These are phyloP conservation scores for Leccinum subrobustum DNA, from an alignment of 1,284 basidiomycete species.

Conservation along the genomic window DNA sequence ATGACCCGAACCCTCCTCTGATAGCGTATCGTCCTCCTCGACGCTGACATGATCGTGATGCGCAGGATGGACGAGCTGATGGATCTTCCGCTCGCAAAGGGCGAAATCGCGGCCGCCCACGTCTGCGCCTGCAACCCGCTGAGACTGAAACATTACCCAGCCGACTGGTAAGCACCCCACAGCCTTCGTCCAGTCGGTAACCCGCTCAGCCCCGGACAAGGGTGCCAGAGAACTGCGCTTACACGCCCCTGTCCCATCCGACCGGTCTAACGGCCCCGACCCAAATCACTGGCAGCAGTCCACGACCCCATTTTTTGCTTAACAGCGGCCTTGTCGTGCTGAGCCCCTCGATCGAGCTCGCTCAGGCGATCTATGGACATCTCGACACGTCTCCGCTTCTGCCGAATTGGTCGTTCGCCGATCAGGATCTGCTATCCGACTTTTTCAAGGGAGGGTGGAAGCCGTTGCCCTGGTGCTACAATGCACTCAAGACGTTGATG, in stretches of 20 bases:
- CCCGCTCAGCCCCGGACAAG: conserved; percentile 40
- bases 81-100: conserved; percentile 60
- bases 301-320: conserved; percentile 74
- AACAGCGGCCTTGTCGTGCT: conserved; percentile 91
- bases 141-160: conserved; percentile 80
- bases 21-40: conserved; percentile 81
- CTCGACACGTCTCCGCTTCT: conserved; percentile 72
- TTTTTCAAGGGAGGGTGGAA: conserved; percentile 77
- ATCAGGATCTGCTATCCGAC: conserved; percentile 88
- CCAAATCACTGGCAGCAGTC: conserved; percentile 49
- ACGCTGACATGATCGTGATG: conserved; percentile 89
- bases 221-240: conserved; percentile 87
- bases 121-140: conserved; percentile 94
- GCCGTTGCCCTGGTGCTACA: conserved; percentile 80
- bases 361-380: conserved; percentile 53
- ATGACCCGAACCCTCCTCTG: conserved; percentile 1
- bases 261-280: conserved; percentile 47
- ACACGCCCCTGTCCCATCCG: conserved; percentile 63
- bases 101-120: conserved; percentile 83
- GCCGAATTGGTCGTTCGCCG: conserved; percentile 77
- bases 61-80: conserved; percentile 93
- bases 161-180: conserved; percentile 70
- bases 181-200: neutral
- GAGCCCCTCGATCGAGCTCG: conserved; percentile 65
- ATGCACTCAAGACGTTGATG: conserved; percentile 80